phyloP scores from a whole-genome alignment of 2,329 filamentous ascomycete genomes.

The Teratosphaeria gauchensis region DNA sequence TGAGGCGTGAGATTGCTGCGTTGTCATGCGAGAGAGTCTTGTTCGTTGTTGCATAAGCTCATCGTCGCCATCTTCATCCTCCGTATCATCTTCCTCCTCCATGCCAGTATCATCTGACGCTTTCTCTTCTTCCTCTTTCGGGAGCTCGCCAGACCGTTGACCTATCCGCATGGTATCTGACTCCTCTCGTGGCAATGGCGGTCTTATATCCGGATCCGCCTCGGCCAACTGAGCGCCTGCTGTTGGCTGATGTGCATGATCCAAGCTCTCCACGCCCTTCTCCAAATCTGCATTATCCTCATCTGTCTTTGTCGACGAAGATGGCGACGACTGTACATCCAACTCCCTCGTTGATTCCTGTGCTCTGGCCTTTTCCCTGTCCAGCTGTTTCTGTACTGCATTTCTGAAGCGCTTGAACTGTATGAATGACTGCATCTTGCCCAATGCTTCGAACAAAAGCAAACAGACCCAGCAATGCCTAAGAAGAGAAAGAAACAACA shows the following conservation, averaged over 20 bases:
- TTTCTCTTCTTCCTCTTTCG: constrained; percentile 1
- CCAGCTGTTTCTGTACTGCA: constrained; percentile 15
- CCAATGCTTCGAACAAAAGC: background rate
- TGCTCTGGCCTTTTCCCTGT: constrained; percentile 10
- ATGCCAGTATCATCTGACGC: constrained; percentile 2
- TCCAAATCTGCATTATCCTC: constrained; percentile 15
- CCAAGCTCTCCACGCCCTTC: constrained; percentile 9
- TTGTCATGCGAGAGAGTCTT: constrained; percentile 20
- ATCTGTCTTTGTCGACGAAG: constrained; percentile 2
- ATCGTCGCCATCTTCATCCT: constrained; percentile 18
- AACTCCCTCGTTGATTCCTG: background rate
- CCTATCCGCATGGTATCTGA: constrained; percentile 3
- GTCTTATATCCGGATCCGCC: constrained; percentile 2
- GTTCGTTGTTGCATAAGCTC: constrained; percentile 10
- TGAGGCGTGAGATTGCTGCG: constrained; percentile 20
- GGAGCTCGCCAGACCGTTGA: background rate
- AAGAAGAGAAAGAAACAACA: background rate
- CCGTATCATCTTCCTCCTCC: constrained; percentile 12
- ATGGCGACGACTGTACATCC: background rate
- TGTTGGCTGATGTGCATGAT: background rate
- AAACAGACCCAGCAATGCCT: background rate
- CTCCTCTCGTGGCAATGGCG: constrained; percentile 2
- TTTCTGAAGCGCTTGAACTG: constrained; percentile 18
- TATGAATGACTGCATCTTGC: constrained; percentile 4
- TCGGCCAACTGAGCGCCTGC: background rate